A percentile compares a stretch with the other conserved stretches of the same genome.
Evolutionary conservation across 83 land plant genomes (phyloP).

Genomic region (Larix sibirica): DNA sequence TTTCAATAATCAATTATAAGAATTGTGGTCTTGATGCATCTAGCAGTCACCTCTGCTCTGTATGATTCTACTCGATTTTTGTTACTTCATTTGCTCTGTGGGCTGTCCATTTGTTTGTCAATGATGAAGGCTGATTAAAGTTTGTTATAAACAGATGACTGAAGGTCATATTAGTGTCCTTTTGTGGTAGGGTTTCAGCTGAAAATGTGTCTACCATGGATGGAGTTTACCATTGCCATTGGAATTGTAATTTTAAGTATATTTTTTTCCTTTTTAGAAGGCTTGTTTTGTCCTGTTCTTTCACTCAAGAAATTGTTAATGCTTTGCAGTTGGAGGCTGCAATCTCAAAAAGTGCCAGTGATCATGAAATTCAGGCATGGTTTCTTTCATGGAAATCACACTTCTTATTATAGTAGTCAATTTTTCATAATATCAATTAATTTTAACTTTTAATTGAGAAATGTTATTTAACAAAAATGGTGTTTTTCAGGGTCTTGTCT

Average conservation of each 20-base stretch:
- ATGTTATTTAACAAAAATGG: not conserved
- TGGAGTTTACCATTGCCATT: not conserved
- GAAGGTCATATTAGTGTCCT: not conserved
- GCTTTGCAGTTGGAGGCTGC: constrained; percentile 52
- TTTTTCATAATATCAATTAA: not conserved
- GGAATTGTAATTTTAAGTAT: not conserved
- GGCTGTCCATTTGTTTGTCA: too few relatives aligned
- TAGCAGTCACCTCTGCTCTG: too few relatives aligned
- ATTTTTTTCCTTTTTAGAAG: not conserved
- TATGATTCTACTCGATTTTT: too few relatives aligned
- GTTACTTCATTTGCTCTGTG: too few relatives aligned
- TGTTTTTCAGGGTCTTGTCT: constrained; percentile 54
- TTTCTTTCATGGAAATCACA: not conserved
- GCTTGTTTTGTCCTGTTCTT: not conserved
- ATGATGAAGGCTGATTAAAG: too few relatives aligned
- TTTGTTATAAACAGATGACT: too few relatives aligned
- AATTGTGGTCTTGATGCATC: too few relatives aligned
- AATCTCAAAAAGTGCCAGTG: constrained; percentile 43
- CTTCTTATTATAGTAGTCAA: not conserved
- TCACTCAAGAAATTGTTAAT: not conserved
- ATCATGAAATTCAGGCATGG: constrained; percentile 60
- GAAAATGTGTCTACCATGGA: not conserved
- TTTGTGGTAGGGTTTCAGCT: not conserved
- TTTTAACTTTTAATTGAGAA: not conserved
- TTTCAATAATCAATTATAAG: too few relatives aligned